Conservation (phyloP, 2,329 filamentous ascomycete genomes). For the Zymoseptoria ardabiliae region DNA sequence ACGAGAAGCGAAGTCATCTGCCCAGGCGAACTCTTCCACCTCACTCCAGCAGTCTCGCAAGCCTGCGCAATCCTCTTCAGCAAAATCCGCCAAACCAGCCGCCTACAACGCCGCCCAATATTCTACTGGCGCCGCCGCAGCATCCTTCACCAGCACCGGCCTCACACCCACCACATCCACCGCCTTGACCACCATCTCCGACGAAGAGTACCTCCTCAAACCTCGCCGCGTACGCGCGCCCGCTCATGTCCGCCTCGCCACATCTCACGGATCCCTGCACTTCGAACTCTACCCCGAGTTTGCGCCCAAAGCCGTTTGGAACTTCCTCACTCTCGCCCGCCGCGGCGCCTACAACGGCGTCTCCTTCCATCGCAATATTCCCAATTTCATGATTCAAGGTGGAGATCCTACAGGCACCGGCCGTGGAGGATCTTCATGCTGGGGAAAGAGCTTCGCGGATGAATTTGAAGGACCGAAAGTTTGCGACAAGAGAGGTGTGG, state of each 20-base stretch:
- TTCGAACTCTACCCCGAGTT: conserved; percentile 86
- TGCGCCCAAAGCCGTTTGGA: conserved; percentile 92
- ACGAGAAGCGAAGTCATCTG: conserved; percentile 36
- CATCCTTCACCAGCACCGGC: conserved; percentile 91
- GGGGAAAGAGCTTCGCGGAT: conserved; percentile 90
- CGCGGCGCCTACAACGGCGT: conserved; percentile 84
- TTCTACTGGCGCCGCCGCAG: conserved; percentile 84
- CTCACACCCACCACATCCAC: conserved; percentile 85
- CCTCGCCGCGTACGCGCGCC: conserved; percentile 82
- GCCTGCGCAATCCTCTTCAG: neutral
- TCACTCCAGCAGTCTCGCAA: neutral
- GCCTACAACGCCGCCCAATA: conserved; percentile 83
- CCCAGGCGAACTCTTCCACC: conserved; percentile 5
- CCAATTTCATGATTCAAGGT: conserved; percentile 95
- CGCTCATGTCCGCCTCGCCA: conserved; percentile 85
- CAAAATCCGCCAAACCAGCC: conserved; percentile 30
- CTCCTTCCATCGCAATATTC: conserved; percentile 86
- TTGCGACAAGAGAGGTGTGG: conserved; percentile 71
- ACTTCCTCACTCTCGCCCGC: conserved; percentile 82
- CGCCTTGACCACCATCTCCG: conserved; percentile 76
- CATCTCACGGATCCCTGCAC: conserved; percentile 75
- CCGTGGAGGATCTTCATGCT: conserved; percentile 80
- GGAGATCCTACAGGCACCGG: conserved; percentile 91
- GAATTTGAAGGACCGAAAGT: conserved; percentile 83
- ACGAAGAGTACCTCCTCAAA: conserved; percentile 95